A percentile compares a stretch with the other conserved stretches of the same genome.
These are phyloP conservation scores for Trypethelium eluteriae DNA, from an alignment of 495 filamentous ascomycete species.

Conservation along the genomic window DNA sequence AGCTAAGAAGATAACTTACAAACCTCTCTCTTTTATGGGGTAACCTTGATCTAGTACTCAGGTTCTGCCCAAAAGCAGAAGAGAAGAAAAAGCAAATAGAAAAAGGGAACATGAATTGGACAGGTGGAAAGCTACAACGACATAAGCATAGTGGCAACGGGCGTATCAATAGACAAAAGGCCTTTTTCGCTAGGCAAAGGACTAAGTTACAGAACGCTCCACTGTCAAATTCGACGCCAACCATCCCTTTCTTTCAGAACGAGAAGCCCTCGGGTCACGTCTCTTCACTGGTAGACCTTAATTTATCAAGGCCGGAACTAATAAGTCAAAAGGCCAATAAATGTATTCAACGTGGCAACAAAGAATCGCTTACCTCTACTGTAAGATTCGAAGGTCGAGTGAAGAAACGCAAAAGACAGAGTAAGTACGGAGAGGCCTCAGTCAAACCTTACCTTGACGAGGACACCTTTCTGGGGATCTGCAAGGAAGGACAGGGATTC, in stretches of 20 bases:
- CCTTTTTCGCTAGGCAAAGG: constrained; percentile 25
- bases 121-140: constrained; percentile 26
- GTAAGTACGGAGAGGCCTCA: background rate
- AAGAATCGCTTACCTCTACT: background rate
- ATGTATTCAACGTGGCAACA: background rate
- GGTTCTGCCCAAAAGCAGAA: too few species aligned
- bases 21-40: background rate
- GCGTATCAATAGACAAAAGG: constrained; percentile 22
- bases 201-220: constrained; percentile 21
- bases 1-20: constrained; percentile 7
- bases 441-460: background rate
- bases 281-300: background rate
- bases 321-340: background rate
- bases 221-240: background rate
- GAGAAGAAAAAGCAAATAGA: too few species aligned
- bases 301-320: background rate
- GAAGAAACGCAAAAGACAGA: background rate
- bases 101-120: constrained; percentile 30
- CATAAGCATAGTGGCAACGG: constrained; percentile 18
- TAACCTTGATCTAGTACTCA: too few species aligned
- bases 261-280: background rate
- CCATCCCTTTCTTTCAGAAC: background rate
- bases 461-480: background rate
- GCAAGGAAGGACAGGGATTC: background rate
- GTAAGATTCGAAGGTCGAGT: background rate